Evolutionary conservation across 768 basidiomycete genomes (phyloP).

Genomic region (Phanerodontia chrysosporium): DNA sequence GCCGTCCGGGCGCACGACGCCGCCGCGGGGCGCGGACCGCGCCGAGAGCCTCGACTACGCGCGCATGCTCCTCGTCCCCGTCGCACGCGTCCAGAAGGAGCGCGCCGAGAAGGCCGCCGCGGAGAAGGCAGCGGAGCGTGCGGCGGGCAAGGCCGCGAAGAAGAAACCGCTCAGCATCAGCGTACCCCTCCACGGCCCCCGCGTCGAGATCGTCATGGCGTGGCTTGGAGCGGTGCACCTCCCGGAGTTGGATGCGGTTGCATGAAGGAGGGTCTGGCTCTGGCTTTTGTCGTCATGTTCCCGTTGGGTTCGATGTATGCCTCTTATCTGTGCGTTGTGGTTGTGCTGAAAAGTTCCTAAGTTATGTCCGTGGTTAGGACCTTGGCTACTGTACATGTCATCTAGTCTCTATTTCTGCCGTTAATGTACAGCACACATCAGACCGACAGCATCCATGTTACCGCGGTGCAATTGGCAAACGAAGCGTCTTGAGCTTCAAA

Average conservation of each 20-base stretch:
- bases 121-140: conserved; percentile 42
- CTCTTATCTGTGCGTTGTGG: not conserved
- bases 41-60: conserved; percentile 59
- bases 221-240: conserved; percentile 83
- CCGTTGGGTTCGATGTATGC: not conserved
- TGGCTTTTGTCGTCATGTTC: not conserved
- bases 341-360: not conserved
- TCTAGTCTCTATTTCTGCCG: not conserved
- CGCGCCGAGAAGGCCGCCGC: conserved; percentile 48
- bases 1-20: conserved; percentile 17
- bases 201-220: conserved; percentile 81
- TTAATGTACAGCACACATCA: too few relatives aligned
- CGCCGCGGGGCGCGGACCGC: conserved; percentile 34
- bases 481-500: too few relatives aligned
- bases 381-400: not conserved
- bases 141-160: conserved; percentile 28
- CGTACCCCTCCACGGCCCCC: conserved; percentile 81
- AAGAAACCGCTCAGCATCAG: conserved; percentile 67
- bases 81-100: conserved; percentile 58
- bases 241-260: conserved; percentile 56
- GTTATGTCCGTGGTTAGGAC: not conserved
- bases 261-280: conserved; percentile 2
- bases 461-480: too few relatives aligned
- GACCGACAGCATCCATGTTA: too few relatives aligned
- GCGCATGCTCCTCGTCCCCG: conserved; percentile 71